Base-by-base conservation (phyloP, 257 asterid genomes). In the Dorcoceras hygrometricum region DNA sequence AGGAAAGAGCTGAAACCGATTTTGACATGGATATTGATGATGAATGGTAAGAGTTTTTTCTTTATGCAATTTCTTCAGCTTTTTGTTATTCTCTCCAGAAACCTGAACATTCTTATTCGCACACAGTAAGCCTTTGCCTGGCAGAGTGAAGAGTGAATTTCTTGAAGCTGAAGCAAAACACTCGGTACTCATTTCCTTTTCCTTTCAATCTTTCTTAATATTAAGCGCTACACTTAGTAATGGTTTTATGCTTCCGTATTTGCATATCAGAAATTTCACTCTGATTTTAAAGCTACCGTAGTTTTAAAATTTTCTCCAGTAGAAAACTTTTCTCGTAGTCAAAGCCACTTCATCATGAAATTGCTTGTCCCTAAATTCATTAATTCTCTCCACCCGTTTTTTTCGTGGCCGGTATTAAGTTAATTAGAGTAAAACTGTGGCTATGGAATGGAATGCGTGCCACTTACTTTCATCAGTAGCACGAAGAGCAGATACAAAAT, bases 131-230 rank as follows among this genome's bases (percentile, higher is more conserved):
- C 78, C 78, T 62, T 76, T 77, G 60, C 72, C 87, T 11, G 43
- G 79, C 69, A 82, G 82, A 77, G 86, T 79, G 81, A 89, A 84
- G 82, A 89, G 77, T 25, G 97, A 87, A 68, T 70, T 83, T 51
- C 62, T 75, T 51, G 97, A 87, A 71, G 80, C 94, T 57, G 97
- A 83, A 78, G 78, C 83, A 60, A 87, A 80, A 73, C 81, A 76
- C 69, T 56, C 46, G 96, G 97, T 92, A 87, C 63, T 39, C 23
- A 18, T 60, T 67, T 19, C 48, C 54, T 57, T 62, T 36, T 28
- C 73, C 68, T 62, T 63, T 43, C 51, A 23, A 50, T 43, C 67
- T 61, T 23, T 14, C 57, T 43, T 28, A 53, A n/a, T 51, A 20
- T 58, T 68, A 59, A 29, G 71, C 68, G 51, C 70, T 68, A 59